Base-by-base conservation (phyloP, 495 filamentous ascomycete genomes). In the Xylaria telfairii region DNA sequence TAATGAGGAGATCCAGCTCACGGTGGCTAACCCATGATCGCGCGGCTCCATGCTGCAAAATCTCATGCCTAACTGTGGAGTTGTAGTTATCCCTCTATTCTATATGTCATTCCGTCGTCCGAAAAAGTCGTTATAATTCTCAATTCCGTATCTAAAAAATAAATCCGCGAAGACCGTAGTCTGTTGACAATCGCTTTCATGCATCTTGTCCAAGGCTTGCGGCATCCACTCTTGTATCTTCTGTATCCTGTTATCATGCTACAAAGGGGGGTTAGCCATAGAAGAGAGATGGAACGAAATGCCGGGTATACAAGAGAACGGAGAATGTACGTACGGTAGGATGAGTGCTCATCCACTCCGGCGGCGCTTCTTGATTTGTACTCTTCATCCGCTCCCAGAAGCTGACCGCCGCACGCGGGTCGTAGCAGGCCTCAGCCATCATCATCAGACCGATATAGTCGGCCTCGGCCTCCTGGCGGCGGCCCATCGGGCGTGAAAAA, bases 371-470 rank as follows among this genome's bases (percentile, higher is more conserved):
- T 74, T 90, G 79, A 57, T 90, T 80, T n/a, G 81, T 81, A 66
- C 85, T 77, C 64, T 92, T 87, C 93, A 97, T 96, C 21, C 91
- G 83, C 72, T 81, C 75, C 95, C 95, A 98, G 78, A 97, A 81
- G 28, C 74, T 81, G 12, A 92, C 83, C 3, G 95, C 94, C 49
- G 89, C 91, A 21, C 84, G 78, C 0, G 95, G 95, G 71, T 96
- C 86, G 76, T 92, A 97, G 65, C 82, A 86, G 57, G 81, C 82
- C 79, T 84, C 79, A 19, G 83, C 81, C 84, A 90, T 88, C 81
- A 89, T 85, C 83, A 89, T 91, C 68, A 97, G 77, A 7, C 95
- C 95, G 54, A 98, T 96, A 71, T 93, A 91, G 80, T 98, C 95
- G 0, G 95, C 95, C 79, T 93, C 89, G 47, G 77, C 81, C 79